Evolutionary conservation across 2,329 filamentous ascomycete species (phyloP).

Genomic region (Colletotrichum sp.): DNA sequence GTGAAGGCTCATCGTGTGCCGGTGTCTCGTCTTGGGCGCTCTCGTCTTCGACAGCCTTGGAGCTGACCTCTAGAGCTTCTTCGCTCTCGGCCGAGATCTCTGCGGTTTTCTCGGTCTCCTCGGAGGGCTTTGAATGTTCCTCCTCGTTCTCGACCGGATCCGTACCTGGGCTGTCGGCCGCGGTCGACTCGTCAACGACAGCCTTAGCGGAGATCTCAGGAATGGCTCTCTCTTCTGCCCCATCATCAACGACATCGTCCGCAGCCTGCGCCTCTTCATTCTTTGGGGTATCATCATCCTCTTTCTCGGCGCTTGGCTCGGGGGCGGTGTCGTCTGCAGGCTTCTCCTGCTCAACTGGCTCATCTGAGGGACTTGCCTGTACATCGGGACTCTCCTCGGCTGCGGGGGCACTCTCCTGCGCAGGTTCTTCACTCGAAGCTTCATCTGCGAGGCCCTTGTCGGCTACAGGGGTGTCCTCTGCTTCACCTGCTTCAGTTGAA

Average conservation of each 20-base stretch:
- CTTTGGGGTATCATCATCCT: background rate
- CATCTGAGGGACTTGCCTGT: background rate
- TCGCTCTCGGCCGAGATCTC: background rate
- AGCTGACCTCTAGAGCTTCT: background rate
- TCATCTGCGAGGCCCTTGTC: background rate
- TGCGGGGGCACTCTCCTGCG: background rate
- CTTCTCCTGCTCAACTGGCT: background rate
- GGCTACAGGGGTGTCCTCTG: background rate
- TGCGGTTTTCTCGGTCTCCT: background rate
- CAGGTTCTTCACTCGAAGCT: background rate
- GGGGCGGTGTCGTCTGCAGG: background rate
- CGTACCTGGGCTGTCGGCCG: background rate
- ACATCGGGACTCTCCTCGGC: background rate
- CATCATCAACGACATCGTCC: background rate
- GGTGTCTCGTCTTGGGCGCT: background rate
- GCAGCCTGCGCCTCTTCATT: background rate
- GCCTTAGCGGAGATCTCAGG: background rate
- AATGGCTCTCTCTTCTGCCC: background rate
- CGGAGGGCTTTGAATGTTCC: background rate
- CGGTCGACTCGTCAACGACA: background rate
- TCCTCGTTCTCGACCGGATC: background rate
- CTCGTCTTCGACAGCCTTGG: background rate
- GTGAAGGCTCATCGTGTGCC: background rate
- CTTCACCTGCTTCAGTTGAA: background rate
- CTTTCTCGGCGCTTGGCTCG: conserved; percentile 12